Evolutionary conservation across 129 eudicot species (phyloP), one percentile per base, ranked within the genome.

Genomic region (Chrysanthemum makinoi): DNA sequence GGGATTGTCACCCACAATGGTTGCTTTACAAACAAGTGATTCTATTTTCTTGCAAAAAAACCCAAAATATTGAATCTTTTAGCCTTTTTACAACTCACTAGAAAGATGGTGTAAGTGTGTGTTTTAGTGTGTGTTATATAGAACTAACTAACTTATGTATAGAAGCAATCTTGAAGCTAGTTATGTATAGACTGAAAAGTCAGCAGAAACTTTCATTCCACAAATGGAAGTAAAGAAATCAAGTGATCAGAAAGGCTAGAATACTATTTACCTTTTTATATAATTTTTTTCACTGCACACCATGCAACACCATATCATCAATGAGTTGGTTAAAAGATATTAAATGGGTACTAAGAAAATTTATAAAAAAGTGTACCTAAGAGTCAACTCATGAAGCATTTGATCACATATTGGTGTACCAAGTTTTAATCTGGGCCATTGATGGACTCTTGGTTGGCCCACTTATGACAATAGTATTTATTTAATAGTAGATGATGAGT

Each of bases 161-260:
- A 64, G 80, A 75, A 66, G 83, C 76, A 80, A 77, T 44, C 80
- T 71, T 62, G 77, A 33, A 28, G 48, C 73, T 75, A 75, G 43
- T 56, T 62, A 18, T 78, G 82, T 82, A 68, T 82, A 80, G 86
- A 74, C 86, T 80, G 88, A 84, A 69, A 79, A 75, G 83, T 83
- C 75, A 55, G 60, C 66, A 68, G 67, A 58, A 73, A 52, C 57
- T 72, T 68, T 69, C 66, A 81, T 73, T 67, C 82, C 86, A 77
- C 75, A 71, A 80, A 60, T 70, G 73, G 84, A 82, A 77, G 80
- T 73, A 71, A 66, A 74, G 66, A 73, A 82, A 82, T 72, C 78
- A 68, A 61, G 68, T 80, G 66, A 79, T 71, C 60, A 71, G 77
- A 71, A 63, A 78, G 71, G 35, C 47, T 64, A 78, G 65, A 54